Evolutionary conservation across 805 yeast species (phyloP).

Genomic region (Candida coleopterorum): DNA sequence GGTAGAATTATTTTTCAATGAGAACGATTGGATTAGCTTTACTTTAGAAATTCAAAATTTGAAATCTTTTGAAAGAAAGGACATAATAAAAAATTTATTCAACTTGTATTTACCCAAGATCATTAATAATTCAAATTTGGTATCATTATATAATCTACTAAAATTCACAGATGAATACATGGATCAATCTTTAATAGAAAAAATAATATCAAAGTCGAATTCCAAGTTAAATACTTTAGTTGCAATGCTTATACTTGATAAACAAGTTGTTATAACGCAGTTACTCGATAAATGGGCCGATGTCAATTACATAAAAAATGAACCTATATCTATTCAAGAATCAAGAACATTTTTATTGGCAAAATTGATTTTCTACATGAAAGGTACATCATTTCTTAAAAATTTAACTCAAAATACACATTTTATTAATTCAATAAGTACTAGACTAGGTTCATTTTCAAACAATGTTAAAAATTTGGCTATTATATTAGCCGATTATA

Average conservation of each 20-base stretch:
- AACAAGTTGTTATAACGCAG: constrained; percentile 5
- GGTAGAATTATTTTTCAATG: constrained; percentile 20
- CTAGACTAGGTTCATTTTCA: constrained; percentile 48
- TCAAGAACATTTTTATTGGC: constrained; percentile 45
- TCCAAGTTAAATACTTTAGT: constrained; percentile 16
- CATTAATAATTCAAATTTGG: constrained; percentile 6
- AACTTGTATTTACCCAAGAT: constrained; percentile 9
- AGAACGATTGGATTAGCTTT: constrained; percentile 16
- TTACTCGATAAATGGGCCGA: constrained; percentile 21
- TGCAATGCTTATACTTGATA: constrained; percentile 10
- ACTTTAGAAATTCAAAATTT: constrained; percentile 12
- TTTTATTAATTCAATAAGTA: constrained; percentile 50
- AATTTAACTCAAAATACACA: constrained; percentile 28
- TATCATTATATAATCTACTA: constrained; percentile 17
- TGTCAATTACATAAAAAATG: constrained; percentile 28
- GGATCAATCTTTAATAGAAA: constrained; percentile 6
- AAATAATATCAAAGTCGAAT: constrained; percentile 15
- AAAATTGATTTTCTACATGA: constrained; percentile 19
- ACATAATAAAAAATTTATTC: constrained; percentile 15
- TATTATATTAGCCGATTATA: constrained; percentile 51
- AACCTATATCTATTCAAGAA: constrained; percentile 42
- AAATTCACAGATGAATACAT: constrained; percentile 10
- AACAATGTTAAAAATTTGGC: constrained; percentile 46
- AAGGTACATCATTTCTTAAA: constrained; percentile 14
- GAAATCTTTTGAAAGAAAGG: constrained; percentile 25